Evolutionary conservation across 2,329 filamentous ascomycete species (phyloP), one percentile per base, ranked within the genome.

Genomic region (Colletotrichum paranaense): DNA sequence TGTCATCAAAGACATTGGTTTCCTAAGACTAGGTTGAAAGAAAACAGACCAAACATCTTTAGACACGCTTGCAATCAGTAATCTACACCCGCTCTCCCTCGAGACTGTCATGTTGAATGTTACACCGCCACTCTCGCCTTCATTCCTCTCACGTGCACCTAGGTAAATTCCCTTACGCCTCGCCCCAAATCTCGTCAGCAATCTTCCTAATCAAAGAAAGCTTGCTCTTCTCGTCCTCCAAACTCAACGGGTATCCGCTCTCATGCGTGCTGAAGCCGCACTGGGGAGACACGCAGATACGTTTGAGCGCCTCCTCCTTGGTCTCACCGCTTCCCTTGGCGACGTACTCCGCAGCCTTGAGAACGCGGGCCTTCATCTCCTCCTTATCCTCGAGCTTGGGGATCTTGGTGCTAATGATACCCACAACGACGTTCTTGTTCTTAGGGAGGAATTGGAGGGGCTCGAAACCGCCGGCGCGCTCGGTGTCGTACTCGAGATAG

Each of bases 191-290:
- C 78, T 92, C 90, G 79, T 95, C 89, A 3, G 93, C 93, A 78
- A 95, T 90, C 77, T 90, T 86, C 75, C 93, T 88, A 22, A 95
- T 92, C 65, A 95, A 83, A 76, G 88, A 85, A 78, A 95, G 82
- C 85, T 95, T 95, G 81, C 88, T 90, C 83, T 90, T 90, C 91
- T 95, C 92, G 74, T 93, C 92, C 58, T 93, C 89, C 75, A 90
- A 85, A 26, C 87, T 88, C 67, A 95, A 85, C 16, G 90, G 88
- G 79, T 95, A 95, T 0, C 93, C 93, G 77, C 89, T 91, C 76
- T 92, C 90, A 80, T 95, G 93, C 46, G 91, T 94, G 46, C 92
- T 93, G 81, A 93, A 93, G 6, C 92, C 92, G 79, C 92, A 94
- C 84, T 94, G 92, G 0, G 93, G 92, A 79, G 90, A 93, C 22